These are phyloP conservation scores for Strombidium stylifer DNA, from an alignment of 73 alveolate species.

Conservation along the genomic window DNA sequence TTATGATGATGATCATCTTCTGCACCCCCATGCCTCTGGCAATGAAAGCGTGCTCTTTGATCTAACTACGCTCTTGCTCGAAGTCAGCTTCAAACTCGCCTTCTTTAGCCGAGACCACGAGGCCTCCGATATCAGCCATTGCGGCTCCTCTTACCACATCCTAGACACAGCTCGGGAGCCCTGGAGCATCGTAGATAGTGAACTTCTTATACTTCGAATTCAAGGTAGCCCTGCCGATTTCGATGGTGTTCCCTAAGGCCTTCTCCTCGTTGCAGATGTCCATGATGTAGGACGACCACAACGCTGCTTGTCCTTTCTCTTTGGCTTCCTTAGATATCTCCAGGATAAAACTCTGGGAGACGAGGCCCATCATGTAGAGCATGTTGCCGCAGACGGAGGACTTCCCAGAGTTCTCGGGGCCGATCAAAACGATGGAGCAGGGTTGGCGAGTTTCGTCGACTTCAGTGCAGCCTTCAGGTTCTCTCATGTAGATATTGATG, in stretches of 20 bases:
- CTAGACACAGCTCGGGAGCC: conserved; percentile 99
- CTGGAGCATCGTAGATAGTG: conserved; percentile 98
- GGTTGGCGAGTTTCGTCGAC: conserved; percentile 95
- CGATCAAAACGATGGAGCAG: conserved; percentile 94
- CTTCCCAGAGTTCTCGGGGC: conserved; percentile 99
- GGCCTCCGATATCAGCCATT: conserved; percentile 97
- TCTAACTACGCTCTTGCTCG: conserved; percentile 99
- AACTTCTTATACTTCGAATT: conserved; percentile 82
- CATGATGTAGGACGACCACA: conserved; percentile 99
- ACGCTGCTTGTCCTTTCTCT: conserved; percentile 90
- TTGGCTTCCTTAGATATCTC: conserved; percentile 96
- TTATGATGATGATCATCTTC: conserved; percentile 91
- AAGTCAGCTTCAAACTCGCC: conserved; percentile 99
- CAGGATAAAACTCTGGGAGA: conserved; percentile 93
- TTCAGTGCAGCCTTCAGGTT: conserved; percentile 51
- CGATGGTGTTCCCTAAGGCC: conserved; percentile 99
- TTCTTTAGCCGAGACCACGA: conserved; percentile 94
- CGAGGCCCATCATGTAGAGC: conserved; percentile 80
- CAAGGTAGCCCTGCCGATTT: conserved; percentile 98
- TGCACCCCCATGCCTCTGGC: conserved; percentile 97
- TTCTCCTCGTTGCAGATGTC: conserved; percentile 95
- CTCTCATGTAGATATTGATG: too few relatives aligned
- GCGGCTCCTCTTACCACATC: conserved; percentile 99
- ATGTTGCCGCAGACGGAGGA: conserved; percentile 95
- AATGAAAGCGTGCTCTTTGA: conserved; percentile 98